A percentile compares a stretch with the other conserved stretches of the same genome.
Conservation (phyloP, 768 basidiomycete species). For the Tremella yokohamensis region DNA sequence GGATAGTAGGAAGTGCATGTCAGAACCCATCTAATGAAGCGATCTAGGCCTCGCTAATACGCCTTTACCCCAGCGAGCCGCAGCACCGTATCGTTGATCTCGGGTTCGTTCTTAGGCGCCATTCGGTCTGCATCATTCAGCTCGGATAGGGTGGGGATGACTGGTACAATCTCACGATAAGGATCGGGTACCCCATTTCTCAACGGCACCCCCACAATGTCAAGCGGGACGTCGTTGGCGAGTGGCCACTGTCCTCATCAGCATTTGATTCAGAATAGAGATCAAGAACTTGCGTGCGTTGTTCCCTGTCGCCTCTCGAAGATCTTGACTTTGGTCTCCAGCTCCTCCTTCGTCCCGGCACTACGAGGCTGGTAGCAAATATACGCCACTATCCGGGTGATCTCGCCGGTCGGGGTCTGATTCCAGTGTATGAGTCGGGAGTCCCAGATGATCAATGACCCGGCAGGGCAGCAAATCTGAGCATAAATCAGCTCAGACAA, state of each 20-base stretch:
- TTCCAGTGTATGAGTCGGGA: slow-evolving; percentile 31
- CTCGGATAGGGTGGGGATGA: neutral
- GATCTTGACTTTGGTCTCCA: slow-evolving; percentile 20
- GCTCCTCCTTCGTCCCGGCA: slow-evolving; percentile 9
- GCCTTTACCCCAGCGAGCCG: slow-evolving; percentile 28
- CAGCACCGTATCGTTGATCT: slow-evolving; percentile 22
- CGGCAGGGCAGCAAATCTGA: slow-evolving; percentile 20
- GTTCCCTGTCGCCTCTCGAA: slow-evolving; percentile 18
- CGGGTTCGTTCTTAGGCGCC: slow-evolving; percentile 31
- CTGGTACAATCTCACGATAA: neutral
- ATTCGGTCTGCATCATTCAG: slow-evolving; percentile 12
- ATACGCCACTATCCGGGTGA: slow-evolving; percentile 19
- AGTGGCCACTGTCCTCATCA: slow-evolving; percentile 20
- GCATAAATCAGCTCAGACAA: neutral
- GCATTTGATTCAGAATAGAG: neutral
- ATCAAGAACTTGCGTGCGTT: slow-evolving; percentile 16
- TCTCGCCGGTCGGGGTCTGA: slow-evolving; percentile 17
- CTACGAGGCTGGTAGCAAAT: slow-evolving; percentile 20
- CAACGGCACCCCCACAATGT: slow-evolving; percentile 12
- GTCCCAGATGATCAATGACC: slow-evolving; percentile 29
- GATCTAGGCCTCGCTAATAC: slow-evolving; percentile 7
- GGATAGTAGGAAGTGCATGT: too few species aligned
- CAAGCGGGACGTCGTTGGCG: slow-evolving; percentile 15
- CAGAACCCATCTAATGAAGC: too few species aligned
- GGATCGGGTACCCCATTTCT: slow-evolving; percentile 24